Conservation (phyloP, 148 eudicot species). For the Rhododendron vialii region DNA sequence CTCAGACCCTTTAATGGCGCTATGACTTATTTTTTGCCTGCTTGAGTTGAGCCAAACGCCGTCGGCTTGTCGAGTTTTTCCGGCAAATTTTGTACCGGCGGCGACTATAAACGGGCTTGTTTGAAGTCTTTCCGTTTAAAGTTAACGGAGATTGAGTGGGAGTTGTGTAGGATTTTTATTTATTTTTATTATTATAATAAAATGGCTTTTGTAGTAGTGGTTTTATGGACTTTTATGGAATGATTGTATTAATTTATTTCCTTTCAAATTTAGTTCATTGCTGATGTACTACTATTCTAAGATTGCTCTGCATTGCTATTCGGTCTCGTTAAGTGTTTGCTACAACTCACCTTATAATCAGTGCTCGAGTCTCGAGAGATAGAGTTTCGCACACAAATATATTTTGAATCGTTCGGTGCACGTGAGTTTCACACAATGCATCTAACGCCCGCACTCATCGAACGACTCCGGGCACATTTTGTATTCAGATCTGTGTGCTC, state of each 20-base stretch:
- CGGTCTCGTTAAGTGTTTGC: too few relatives aligned
- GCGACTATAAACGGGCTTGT: conserved; percentile 3
- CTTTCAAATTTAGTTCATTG: neutral
- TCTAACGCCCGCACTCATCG: neutral
- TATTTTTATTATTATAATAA: neutral
- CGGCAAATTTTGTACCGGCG: conserved; percentile 56
- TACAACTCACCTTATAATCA: too few relatives aligned
- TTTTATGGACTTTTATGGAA: neutral
- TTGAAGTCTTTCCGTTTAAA: neutral
- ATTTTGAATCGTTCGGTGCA: neutral
- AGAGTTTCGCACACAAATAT: neutral
- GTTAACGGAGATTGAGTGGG: neutral
- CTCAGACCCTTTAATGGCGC: conserved; percentile 40
- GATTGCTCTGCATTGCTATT: too few relatives aligned
- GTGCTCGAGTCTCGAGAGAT: neutral
- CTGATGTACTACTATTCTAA: neutral
- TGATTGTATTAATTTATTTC: neutral
- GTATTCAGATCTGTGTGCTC: neutral
- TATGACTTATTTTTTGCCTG: conserved; percentile 12
- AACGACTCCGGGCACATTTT: neutral
- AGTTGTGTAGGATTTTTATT: neutral
- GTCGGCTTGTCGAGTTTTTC: conserved; percentile 28
- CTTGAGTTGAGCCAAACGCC: neutral
- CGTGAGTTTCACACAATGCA: too few relatives aligned
- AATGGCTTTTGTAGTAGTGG: neutral